These are phyloP conservation scores for Scheffersomyces stambukii DNA, from an alignment of 1,139 yeast genomes.

Conservation along the genomic window DNA sequence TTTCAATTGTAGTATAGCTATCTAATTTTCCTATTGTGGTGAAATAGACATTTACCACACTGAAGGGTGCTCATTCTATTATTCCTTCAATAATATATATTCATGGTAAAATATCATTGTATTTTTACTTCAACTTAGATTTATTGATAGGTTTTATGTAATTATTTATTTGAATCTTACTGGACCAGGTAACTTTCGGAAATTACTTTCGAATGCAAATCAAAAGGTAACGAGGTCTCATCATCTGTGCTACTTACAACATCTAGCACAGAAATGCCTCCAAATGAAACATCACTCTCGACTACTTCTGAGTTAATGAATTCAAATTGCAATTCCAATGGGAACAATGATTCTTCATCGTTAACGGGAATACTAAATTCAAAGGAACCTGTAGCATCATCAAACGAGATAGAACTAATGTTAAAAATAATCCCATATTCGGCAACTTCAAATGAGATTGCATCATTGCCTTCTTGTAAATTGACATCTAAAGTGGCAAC, in stretches of 20 bases:
- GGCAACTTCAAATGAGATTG: conserved; percentile 43
- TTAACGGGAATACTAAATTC: conserved; percentile 69
- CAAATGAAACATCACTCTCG: conserved; percentile 38
- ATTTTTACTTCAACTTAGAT: conserved; percentile 1
- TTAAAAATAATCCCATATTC: conserved; percentile 62
- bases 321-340: conserved; percentile 64
- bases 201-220: conserved; percentile 55
- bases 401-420: conserved; percentile 44
- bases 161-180: conserved; percentile 15
- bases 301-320: conserved; percentile 29
- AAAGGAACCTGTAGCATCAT: conserved; percentile 66
- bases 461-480: conserved; percentile 45
- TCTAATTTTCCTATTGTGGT: conserved; percentile 1
- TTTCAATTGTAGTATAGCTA: conserved; percentile 18
- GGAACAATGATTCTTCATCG: conserved; percentile 85
- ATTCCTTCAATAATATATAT: conserved; percentile 3
- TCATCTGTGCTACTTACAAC: conserved; percentile 36
- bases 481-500: conserved; percentile 53
- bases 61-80: background rate
- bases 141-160: background rate
- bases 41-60: background rate
- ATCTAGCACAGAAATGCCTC: conserved; percentile 39
- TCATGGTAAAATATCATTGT: background rate
- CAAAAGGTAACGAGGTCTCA: conserved; percentile 64
- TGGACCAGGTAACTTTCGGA: conserved; percentile 63